These are phyloP conservation scores for Cinnamomum micranthum DNA, from an alignment of 164 flowering plant species.

Conservation along the genomic window DNA sequence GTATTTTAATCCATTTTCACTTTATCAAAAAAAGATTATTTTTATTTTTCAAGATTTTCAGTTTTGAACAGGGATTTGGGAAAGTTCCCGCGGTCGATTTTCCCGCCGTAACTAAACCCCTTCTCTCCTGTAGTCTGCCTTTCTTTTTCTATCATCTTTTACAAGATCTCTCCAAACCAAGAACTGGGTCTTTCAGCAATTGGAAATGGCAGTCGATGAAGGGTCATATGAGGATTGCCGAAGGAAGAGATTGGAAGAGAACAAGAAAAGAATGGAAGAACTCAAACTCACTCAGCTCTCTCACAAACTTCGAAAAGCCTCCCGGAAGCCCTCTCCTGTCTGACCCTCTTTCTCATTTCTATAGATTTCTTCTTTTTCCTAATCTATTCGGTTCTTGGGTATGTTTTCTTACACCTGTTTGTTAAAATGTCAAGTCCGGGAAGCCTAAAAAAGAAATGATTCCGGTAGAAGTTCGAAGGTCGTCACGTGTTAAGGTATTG, in stretches of 20 bases:
- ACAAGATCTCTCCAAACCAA: background rate
- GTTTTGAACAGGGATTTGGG: too few relatives aligned
- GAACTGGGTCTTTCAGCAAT: background rate
- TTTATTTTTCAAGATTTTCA: too few relatives aligned
- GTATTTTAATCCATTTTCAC: too few relatives aligned
- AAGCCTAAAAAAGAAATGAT: conserved; percentile 20
- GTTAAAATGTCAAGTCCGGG: conserved; percentile 30
- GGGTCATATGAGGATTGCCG: conserved; percentile 44
- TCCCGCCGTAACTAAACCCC: too few relatives aligned
- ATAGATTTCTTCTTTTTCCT: background rate
- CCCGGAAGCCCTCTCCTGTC: conserved; percentile 31
- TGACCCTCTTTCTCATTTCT: conserved; percentile 1
- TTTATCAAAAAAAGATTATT: too few relatives aligned
- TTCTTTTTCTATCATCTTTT: background rate
- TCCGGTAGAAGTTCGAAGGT: conserved; percentile 39
- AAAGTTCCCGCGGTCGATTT: too few relatives aligned
- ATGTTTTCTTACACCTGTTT: background rate
- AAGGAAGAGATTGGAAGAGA: conserved; percentile 44
- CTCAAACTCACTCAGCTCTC: conserved; percentile 45
- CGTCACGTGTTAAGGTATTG: conserved; percentile 42
- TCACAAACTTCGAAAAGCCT: conserved; percentile 26
- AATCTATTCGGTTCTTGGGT: background rate
- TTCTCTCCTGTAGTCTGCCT: background rate
- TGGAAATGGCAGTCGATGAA: conserved; percentile 1
- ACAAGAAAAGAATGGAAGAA: conserved; percentile 58